Percentiles rank a stretch among this genome's conserved stretches.
Conservation (phyloP, 2,329 filamentous ascomycete species). For the Scytalidium lignicola region DNA sequence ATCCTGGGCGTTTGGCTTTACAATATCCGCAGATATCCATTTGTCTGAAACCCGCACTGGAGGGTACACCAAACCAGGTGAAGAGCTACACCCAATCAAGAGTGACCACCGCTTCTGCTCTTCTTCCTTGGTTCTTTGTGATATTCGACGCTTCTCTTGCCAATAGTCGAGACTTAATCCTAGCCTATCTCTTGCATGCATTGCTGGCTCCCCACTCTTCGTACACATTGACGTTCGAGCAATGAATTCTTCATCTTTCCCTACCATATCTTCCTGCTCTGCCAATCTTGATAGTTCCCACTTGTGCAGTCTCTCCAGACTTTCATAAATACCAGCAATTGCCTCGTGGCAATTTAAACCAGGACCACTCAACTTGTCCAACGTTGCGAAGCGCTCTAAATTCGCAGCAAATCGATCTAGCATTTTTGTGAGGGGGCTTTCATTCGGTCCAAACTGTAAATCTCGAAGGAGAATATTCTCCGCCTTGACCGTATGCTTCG, state of each 20-base stretch:
- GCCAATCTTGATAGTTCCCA: conserved; percentile 61
- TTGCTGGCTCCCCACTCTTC: conserved; percentile 63
- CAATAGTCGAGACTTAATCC: conserved; percentile 75
- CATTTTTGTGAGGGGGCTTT: conserved; percentile 64
- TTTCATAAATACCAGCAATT: conserved; percentile 66
- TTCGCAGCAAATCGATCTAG: conserved; percentile 68
- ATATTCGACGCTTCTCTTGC: conserved; percentile 55
- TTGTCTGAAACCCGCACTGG: conserved; percentile 66
- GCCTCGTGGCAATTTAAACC: conserved; percentile 74
- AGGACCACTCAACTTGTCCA: conserved; percentile 68
- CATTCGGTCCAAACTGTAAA: conserved; percentile 51
- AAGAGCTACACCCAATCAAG: conserved; percentile 57
- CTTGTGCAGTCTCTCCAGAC: conserved; percentile 62
- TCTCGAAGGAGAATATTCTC: conserved; percentile 62
- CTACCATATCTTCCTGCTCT: conserved; percentile 40
- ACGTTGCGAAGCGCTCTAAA: conserved; percentile 60
- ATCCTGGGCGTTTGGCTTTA: conserved; percentile 47
- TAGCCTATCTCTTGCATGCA: conserved; percentile 63
- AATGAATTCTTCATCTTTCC: conserved; percentile 38
- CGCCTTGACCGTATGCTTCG: conserved; percentile 55
- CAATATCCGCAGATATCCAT: conserved; percentile 67
- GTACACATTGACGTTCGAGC: conserved; percentile 48
- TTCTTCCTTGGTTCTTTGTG: conserved; percentile 24
- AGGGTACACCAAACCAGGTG: conserved; percentile 40
- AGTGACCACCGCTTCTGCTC: conserved; percentile 56